Evolutionary conservation across 495 filamentous ascomycete genomes (phyloP).

Genomic region (Neurospora sp.): DNA sequence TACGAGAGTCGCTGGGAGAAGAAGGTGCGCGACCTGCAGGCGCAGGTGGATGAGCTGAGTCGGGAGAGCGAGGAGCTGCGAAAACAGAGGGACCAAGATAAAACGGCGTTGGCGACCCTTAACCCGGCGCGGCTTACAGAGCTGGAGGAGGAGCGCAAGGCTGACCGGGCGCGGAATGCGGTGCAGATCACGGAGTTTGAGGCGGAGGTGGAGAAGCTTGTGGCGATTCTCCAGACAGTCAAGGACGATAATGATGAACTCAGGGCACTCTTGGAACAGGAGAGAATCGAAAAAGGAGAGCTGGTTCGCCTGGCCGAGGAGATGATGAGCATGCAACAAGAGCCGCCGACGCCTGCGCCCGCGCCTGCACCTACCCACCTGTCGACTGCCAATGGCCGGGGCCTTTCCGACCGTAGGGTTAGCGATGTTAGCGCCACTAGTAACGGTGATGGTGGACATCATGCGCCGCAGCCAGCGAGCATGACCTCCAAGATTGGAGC

Average conservation of each 20-base stretch:
- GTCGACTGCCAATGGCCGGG: constrained; percentile 9
- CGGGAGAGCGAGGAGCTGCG: constrained; percentile 67
- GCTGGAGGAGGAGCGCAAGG: constrained; percentile 38
- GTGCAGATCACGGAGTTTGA: constrained; percentile 48
- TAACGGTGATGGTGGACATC: not conserved
- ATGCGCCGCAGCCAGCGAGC: not conserved
- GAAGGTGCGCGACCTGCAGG: constrained; percentile 64
- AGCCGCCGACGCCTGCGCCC: constrained; percentile 1
- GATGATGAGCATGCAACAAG: constrained; percentile 53
- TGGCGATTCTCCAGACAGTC: constrained; percentile 54
- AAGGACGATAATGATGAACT: constrained; percentile 56
- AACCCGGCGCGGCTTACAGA: constrained; percentile 36
- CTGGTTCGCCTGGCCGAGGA: constrained; percentile 89
- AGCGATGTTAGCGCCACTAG: not conserved
- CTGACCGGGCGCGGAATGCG: constrained; percentile 38
- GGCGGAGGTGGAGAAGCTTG: constrained; percentile 59
- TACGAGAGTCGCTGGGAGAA: constrained; percentile 88
- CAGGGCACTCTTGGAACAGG: constrained; percentile 55
- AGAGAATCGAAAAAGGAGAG: constrained; percentile 87
- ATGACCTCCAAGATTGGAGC: not conserved
- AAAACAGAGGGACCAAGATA: constrained; percentile 41
- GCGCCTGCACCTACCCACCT: constrained; percentile 11
- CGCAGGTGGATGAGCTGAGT: constrained; percentile 51
- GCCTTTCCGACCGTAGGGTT: not conserved
- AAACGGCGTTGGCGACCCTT: constrained; percentile 33